Base-by-base conservation (phyloP, 2,329 filamentous ascomycete species). In the Cadophora luteo-olivacea region DNA sequence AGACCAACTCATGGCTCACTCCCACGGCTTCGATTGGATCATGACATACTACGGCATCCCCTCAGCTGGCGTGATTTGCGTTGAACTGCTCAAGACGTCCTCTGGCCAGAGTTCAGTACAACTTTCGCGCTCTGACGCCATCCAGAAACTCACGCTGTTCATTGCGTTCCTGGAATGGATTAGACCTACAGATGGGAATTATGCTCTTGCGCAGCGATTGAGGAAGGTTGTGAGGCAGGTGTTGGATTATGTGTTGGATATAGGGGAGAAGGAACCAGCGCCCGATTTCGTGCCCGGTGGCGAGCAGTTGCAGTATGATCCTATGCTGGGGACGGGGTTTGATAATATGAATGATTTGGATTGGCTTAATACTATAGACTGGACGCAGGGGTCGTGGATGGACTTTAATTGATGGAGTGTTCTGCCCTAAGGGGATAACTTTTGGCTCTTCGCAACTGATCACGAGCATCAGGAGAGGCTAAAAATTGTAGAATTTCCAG, bases 111-210 rank as follows among this genome's bases (percentile, higher is more conserved):
- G 61, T 48, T 51, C 60, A 6, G 58, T 72, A 4, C 36, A 61
- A n/a, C 73, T 76, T 63, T 71, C 75, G 11, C 75, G 74, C 24
- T 75, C 74, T 8, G 70, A 74, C 12, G 72, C 73, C 4, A 74
- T 77, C 38, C 75, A 77, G 61, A 76, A 75, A 67, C 52, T 77
- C 24, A 77, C 75, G 1, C 64, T 78, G 8, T 77, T 78, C 61
- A 74, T 74, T 11, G 75, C 72, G 1, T 78, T 77, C 58, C 62
- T 77, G 11, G 75, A 77, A 63, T 78, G 76, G 76, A 73, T 77
- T 2, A 65, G 76, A 7, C 72, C 73, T 8, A 77, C 76, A 8
- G 75, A 77, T 65, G 76, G 76, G 0, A 77, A 78, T 45, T 75
- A 73, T 52, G 63, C 66, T 8, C 69, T 77, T 4, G 74, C 72